Conservation (phyloP, 2,329 filamentous ascomycete genomes). For the Fusarium illudens region DNA sequence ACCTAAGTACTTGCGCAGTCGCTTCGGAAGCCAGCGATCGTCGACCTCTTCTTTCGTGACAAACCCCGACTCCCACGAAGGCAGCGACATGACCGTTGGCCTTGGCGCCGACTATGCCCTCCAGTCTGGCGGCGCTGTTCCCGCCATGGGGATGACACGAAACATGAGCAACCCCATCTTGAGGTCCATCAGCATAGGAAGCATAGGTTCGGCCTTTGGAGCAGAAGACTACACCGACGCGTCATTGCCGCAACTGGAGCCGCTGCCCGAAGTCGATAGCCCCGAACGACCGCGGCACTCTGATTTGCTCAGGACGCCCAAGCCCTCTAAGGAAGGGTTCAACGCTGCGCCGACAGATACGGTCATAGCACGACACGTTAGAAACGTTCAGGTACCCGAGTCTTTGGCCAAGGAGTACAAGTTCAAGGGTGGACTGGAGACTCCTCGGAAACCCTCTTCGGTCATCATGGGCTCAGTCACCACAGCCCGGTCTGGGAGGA, state of each 20-base stretch:
- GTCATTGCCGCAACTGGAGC: slow-evolving; percentile 57
- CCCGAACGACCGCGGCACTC: slow-evolving; percentile 51
- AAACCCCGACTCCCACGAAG: slow-evolving; percentile 62
- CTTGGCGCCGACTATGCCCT: slow-evolving; percentile 78
- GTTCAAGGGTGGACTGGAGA: slow-evolving; percentile 73
- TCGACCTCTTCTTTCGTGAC: slow-evolving; percentile 68
- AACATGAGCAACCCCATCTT: slow-evolving; percentile 67
- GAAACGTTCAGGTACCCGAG: slow-evolving; percentile 89
- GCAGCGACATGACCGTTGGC: slow-evolving; percentile 78
- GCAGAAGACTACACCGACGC: slow-evolving; percentile 63
- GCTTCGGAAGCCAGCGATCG: slow-evolving; percentile 66
- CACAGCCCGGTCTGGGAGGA: slow-evolving; percentile 67
- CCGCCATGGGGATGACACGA: slow-evolving; percentile 61
- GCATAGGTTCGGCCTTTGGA: slow-evolving; percentile 77
- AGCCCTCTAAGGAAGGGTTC: slow-evolving; percentile 62
- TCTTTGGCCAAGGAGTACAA: slow-evolving; percentile 88
- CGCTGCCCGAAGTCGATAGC: slow-evolving; percentile 59
- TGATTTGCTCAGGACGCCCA: slow-evolving; percentile 74
- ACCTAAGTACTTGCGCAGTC: slow-evolving; percentile 67
- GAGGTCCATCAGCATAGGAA: slow-evolving; percentile 85
- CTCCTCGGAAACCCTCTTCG: slow-evolving; percentile 64
- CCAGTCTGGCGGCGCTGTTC: slow-evolving; percentile 80
- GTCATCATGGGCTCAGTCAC: slow-evolving; percentile 55
- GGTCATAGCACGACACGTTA: slow-evolving; percentile 85
- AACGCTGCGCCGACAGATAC: slow-evolving; percentile 80